Evolutionary conservation across 1,284 basidiomycete species (phyloP).

Genomic region (Chiua sp.): DNA sequence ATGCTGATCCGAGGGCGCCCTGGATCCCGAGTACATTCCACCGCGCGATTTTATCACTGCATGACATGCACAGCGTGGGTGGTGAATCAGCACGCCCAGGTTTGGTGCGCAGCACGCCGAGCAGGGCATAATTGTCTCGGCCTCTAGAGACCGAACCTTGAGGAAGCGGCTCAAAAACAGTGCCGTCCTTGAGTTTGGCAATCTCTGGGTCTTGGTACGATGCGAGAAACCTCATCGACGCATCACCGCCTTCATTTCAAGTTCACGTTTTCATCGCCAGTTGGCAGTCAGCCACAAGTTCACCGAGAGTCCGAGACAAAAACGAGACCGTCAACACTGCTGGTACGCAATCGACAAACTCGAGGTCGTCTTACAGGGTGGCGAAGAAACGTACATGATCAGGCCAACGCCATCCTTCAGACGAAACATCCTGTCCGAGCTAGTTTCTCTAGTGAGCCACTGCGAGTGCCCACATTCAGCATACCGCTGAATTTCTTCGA

Average conservation of each 20-base stretch:
- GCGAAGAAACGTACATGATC: constrained; percentile 84
- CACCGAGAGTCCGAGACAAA: not conserved
- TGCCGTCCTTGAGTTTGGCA: constrained; percentile 68
- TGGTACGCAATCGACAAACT: not conserved
- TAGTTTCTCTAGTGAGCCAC: constrained; percentile 48
- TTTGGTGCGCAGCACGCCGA: constrained; percentile 86
- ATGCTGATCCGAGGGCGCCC: constrained; percentile 68
- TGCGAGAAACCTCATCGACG: constrained; percentile 82
- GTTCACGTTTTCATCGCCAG: not conserved
- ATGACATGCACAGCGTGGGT: constrained; percentile 83
- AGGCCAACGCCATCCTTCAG: constrained; percentile 59
- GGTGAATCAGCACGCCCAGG: constrained; percentile 88
- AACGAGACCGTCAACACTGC: constrained; percentile 8
- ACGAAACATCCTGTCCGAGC: constrained; percentile 46
- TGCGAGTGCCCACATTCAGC: constrained; percentile 32
- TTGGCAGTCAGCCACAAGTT: too few species aligned
- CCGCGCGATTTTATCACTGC: constrained; percentile 89
- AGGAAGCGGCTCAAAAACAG: constrained; percentile 41
- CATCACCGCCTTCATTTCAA: constrained; percentile 80
- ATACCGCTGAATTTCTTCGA: constrained; percentile 65
- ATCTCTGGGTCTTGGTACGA: constrained; percentile 70
- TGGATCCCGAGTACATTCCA: constrained; percentile 89
- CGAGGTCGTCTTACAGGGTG: constrained; percentile 73
- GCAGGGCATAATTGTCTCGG: constrained; percentile 74
- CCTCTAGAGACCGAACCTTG: constrained; percentile 64